phyloP scores from a whole-genome alignment of 1,284 basidiomycete species.

The Pterulicium gracile region DNA sequence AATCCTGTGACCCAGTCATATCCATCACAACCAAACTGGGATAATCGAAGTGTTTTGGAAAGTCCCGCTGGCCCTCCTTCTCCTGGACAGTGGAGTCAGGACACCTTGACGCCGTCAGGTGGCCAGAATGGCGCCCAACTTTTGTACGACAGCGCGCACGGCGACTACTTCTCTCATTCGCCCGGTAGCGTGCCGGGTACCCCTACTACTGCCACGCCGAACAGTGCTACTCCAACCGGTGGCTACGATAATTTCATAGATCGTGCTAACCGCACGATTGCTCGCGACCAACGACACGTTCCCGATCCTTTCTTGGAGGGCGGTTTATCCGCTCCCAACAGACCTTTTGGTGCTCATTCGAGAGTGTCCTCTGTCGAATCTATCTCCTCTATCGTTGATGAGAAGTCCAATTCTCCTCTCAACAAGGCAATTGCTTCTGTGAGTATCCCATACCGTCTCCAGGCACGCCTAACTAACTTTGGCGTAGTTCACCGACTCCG shows the following conservation, averaged over 20 bases:
- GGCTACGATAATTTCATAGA: constrained; percentile 75
- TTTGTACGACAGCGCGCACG: constrained; percentile 24
- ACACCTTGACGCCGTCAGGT: constrained; percentile 34
- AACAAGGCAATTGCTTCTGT: constrained; percentile 89
- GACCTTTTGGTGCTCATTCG: constrained; percentile 75
- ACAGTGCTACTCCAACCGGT: constrained; percentile 20
- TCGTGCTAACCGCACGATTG: constrained; percentile 74
- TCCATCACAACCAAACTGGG: constrained; percentile 46
- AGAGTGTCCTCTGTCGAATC: constrained; percentile 77
- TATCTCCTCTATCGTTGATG: constrained; percentile 81
- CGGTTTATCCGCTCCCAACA: constrained; percentile 37
- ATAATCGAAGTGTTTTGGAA: constrained; percentile 29
- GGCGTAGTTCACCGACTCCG: constrained; percentile 76
- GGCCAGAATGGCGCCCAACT: constrained; percentile 23
- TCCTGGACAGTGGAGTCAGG: constrained; percentile 49
- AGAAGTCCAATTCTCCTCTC: constrained; percentile 78
- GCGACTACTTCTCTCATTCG: constrained; percentile 40
- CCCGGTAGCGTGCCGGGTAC: constrained; percentile 23
- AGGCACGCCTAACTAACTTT: constrained; percentile 5
- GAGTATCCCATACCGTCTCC: constrained; percentile 17
- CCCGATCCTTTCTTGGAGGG: constrained; percentile 83
- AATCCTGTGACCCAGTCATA: constrained; percentile 37
- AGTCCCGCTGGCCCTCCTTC: constrained; percentile 23
- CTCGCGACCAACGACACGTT: constrained; percentile 60
- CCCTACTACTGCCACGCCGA: constrained; percentile 16